These are phyloP conservation scores for Colletotrichum ledebouriae DNA, from an alignment of 2,329 filamentous ascomycete genomes.

Conservation along the genomic window DNA sequence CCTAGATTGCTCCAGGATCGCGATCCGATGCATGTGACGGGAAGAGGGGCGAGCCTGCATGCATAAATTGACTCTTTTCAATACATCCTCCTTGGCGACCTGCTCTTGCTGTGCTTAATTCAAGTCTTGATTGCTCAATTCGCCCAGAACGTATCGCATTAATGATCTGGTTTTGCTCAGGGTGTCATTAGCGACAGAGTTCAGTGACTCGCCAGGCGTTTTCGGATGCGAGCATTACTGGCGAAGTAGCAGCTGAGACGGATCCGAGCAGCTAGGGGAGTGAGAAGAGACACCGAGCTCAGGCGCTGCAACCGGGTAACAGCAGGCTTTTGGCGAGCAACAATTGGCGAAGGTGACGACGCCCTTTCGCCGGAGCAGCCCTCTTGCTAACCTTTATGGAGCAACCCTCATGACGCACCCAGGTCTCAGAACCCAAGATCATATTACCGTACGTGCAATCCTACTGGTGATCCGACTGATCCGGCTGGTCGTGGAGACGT, in stretches of 20 bases:
- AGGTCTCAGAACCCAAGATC: too few species aligned
- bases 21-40: conserved; percentile 7
- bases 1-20: not conserved
- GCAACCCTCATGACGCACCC: too few species aligned
- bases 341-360: not conserved
- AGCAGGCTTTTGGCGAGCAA: not conserved
- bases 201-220: not conserved
- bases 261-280: conserved; percentile 12
- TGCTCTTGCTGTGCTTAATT: too few species aligned
- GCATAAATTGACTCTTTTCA: too few species aligned
- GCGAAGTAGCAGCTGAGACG: conserved; percentile 12
- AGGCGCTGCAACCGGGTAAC: not conserved
- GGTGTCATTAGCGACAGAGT: not conserved
- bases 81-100: too few species aligned
- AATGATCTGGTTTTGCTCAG: not conserved
- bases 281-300: not conserved
- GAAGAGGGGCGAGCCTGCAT: not conserved
- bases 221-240: conserved; percentile 19
- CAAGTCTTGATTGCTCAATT: not conserved
- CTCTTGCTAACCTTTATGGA: too few species aligned
- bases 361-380: not conserved
- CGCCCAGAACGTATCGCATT: not conserved
- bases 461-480: too few species aligned
- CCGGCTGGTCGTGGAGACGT: too few species aligned
- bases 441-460: too few species aligned